Percentiles rank a stretch among this genome's conserved stretches.
Evolutionary conservation across 805 yeast species (phyloP).

Genomic region (Lipomyces sp.): DNA sequence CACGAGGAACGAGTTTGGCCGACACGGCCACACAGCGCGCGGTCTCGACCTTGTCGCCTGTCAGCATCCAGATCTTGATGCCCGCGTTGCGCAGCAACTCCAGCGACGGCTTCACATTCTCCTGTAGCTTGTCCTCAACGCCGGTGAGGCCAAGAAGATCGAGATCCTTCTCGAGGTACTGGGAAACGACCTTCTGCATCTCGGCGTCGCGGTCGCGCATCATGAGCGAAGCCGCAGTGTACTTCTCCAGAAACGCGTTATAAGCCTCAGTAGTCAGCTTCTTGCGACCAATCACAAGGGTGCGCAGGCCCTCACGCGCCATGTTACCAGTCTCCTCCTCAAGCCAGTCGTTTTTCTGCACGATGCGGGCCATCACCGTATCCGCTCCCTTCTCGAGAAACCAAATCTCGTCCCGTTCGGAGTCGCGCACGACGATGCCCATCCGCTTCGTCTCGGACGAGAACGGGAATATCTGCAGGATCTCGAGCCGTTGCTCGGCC

Average conservation of each 20-base stretch:
- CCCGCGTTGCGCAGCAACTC: constrained; percentile 95
- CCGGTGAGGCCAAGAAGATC: constrained; percentile 93
- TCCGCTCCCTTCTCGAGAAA: constrained; percentile 95
- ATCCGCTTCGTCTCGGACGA: constrained; percentile 93
- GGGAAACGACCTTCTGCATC: constrained; percentile 65
- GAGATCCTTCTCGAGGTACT: constrained; percentile 73
- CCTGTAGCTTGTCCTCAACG: constrained; percentile 92
- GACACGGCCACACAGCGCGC: constrained; percentile 97
- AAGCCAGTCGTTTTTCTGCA: constrained; percentile 86
- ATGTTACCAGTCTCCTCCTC: constrained; percentile 96
- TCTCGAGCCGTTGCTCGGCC: constrained; percentile 37
- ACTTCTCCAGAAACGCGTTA: constrained; percentile 61
- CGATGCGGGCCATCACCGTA: constrained; percentile 82
- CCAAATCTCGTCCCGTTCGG: constrained; percentile 66
- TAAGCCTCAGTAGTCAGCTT: constrained; percentile 53
- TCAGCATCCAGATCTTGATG: constrained; percentile 96
- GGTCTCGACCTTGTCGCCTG: constrained; percentile 98
- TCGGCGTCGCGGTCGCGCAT: constrained; percentile 75
- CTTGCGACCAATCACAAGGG: constrained; percentile 90
- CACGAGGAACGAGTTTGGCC: constrained; percentile 86
- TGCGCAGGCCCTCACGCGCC: constrained; percentile 97
- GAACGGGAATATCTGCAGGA: constrained; percentile 86
- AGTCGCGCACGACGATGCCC: constrained; percentile 80
- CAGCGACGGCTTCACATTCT: constrained; percentile 85
- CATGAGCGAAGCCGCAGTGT: constrained; percentile 68